Percentiles rank a stretch among this genome's conserved stretches.
phyloP scores from a whole-genome alignment of 805 yeast genomes.

The Ogataea paradorogensis region DNA sequence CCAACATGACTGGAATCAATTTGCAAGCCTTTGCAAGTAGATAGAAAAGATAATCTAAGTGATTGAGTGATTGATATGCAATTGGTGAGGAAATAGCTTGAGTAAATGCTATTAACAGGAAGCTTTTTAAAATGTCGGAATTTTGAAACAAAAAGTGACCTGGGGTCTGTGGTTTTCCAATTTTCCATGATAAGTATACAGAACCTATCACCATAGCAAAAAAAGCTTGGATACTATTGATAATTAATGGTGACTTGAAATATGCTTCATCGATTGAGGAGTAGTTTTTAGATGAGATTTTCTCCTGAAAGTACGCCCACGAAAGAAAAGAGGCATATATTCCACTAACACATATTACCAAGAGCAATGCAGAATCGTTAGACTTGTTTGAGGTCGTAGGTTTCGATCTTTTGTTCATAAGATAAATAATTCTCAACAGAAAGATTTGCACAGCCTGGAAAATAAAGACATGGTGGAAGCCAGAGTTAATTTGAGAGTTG shows the following conservation, averaged over 20 bases:
- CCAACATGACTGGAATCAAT: slow-evolving; percentile 88
- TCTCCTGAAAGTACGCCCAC: slow-evolving; percentile 93
- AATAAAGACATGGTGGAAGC: too few species aligned
- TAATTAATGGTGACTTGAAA: slow-evolving; percentile 76
- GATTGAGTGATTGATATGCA: slow-evolving; percentile 71
- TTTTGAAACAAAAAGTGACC: slow-evolving; percentile 36
- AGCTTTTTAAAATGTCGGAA: slow-evolving; percentile 31
- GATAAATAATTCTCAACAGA: too few species aligned
- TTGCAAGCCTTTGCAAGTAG: slow-evolving; percentile 91
- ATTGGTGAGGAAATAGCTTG: slow-evolving; percentile 82
- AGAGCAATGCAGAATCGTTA: slow-evolving; percentile 1
- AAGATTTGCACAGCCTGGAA: too few species aligned
- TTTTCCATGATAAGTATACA: slow-evolving; percentile 45
- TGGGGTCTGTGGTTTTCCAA: slow-evolving; percentile 29
- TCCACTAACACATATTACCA: slow-evolving; percentile 47
- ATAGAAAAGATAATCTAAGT: slow-evolving; percentile 83
- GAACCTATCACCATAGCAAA: slow-evolving; percentile 72
- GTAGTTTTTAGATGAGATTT: slow-evolving; percentile 74
- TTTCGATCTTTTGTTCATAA: too few species aligned
- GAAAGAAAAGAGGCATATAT: slow-evolving; percentile 83
- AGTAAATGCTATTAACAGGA: slow-evolving; percentile 60
- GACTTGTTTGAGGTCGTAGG: not conserved
- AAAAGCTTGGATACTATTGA: slow-evolving; percentile 70
- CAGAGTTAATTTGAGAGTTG: too few species aligned
- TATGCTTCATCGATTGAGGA: slow-evolving; percentile 36